Base-by-base conservation (phyloP, 768 basidiomycete genomes). In the Myochromella boudieri region DNA sequence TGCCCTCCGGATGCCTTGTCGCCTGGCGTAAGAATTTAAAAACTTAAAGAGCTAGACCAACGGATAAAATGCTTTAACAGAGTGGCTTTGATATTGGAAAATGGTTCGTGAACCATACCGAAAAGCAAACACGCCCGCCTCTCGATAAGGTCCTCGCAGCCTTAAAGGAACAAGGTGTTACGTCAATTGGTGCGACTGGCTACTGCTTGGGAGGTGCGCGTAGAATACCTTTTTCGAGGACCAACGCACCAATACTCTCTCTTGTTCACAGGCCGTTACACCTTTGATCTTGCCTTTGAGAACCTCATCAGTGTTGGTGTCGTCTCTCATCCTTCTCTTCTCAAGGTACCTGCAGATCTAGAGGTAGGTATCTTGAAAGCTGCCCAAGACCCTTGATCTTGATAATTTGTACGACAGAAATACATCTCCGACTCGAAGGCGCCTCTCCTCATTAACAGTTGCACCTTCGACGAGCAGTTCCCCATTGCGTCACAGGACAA, bases 191-290 rank as follows among this genome's bases (percentile, higher is more conserved):
- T 0, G 80, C 81, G 0, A 75, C 76, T 4, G 85, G 84, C 3
- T 89, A 81, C 69, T 91, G 88, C 68, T 82, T 77, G 44, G 84
- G 85, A 49, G 85, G 80, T 75, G 49, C 47, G 71, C 75, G 49
- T 46, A 70, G 58, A 42, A 11, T 25, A 18, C 11, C 24, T 18
- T 17, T n/a, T 2, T 12, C 12, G 6, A 24, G 22, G 2, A 14
- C 1, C 15, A 11, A 6, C 1, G 31, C 7, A n/a, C 12, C 15
- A 36, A 28, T 25, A 7, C 40, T 18, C 21, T 15, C 17, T 40
- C 34, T 48, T n/a, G n/a, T n/a, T 7, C 15, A 1, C 49, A 81
- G 79, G 63, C 11, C 79, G 81, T 37, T 80, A 79, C 43, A 74
- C 71, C 31, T 82, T 85, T 67, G 75, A 86, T 55, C 72, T 85